phyloP scores from a whole-genome alignment of 352 stramenopile genomes.

The Pythium pyrilobum region DNA sequence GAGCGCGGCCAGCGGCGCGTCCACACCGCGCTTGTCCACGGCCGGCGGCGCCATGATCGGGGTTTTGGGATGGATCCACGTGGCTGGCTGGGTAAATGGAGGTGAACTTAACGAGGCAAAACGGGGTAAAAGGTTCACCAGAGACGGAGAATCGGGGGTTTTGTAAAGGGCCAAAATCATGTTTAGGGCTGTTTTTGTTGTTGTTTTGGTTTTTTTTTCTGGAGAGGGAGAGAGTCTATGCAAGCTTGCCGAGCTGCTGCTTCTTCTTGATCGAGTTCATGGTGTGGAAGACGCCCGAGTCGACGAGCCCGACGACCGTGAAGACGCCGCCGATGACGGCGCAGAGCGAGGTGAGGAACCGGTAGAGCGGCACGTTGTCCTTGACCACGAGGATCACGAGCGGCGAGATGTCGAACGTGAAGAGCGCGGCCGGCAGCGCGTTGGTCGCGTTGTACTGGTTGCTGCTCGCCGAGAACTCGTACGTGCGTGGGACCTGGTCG shows the following conservation, averaged over 20 bases:
- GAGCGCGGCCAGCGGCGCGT: conserved; percentile 41
- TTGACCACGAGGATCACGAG: conserved; percentile 64
- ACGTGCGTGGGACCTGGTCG: conserved; percentile 46
- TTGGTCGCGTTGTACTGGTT: conserved; percentile 70
- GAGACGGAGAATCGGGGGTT: no score
- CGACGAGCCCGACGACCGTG: conserved; percentile 73
- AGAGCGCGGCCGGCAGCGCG: conserved; percentile 55
- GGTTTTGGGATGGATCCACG: not conserved
- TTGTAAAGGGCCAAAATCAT: no score
- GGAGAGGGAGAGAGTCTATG: no score
- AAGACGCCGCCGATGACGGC: conserved; percentile 78
- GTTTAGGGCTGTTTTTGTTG: no score
- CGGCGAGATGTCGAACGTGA: conserved; percentile 80
- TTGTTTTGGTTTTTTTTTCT: no score
- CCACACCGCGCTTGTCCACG: conserved; percentile 17
- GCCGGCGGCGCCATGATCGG: not conserved
- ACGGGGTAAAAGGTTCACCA: no score
- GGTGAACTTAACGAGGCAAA: not conserved
- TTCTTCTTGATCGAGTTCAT: conserved; percentile 86
- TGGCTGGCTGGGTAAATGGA: not conserved
- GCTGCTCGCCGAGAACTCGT: conserved; percentile 74
- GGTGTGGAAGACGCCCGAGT: conserved; percentile 73
- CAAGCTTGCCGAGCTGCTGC: conserved; percentile 72
- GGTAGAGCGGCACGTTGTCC: conserved; percentile 73
- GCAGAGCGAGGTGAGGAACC: conserved; percentile 79